A percentile compares a stretch with the other conserved stretches of the same genome.
Evolutionary conservation across 2,329 filamentous ascomycete genomes (phyloP).

Genomic region (Aspergillus hortae): DNA sequence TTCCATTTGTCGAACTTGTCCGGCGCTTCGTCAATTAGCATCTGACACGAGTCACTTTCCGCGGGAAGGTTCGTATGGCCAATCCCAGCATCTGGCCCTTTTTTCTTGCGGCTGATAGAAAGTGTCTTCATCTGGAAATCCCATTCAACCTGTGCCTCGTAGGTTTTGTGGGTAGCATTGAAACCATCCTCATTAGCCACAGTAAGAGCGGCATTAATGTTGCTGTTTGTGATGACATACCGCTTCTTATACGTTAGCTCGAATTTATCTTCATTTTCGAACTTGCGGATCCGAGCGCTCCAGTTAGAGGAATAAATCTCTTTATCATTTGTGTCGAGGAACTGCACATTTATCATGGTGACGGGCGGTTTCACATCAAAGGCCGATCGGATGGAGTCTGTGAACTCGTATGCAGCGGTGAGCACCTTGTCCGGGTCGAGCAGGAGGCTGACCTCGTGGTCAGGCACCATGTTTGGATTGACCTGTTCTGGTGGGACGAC

Average conservation of each 20-base stretch:
- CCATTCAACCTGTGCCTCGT: constrained; percentile 37
- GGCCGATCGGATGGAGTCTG: constrained; percentile 22
- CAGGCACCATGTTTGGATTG: constrained; percentile 22
- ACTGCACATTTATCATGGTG: constrained; percentile 36
- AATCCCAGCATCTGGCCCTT: constrained; percentile 1
- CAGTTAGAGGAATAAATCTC: constrained; percentile 34
- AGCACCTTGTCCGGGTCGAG: constrained; percentile 32
- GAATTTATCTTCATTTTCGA: constrained; percentile 29
- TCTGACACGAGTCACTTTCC: constrained; percentile 7
- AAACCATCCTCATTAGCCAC: constrained; percentile 33
- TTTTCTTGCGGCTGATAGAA: constrained; percentile 29
- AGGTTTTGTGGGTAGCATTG: constrained; percentile 25
- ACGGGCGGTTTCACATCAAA: constrained; percentile 29
- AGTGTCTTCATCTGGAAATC: constrained; percentile 37
- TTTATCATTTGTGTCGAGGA: constrained; percentile 32
- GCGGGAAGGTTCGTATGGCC: constrained; percentile 5
- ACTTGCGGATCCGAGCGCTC: constrained; percentile 38
- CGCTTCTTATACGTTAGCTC: constrained; percentile 43
- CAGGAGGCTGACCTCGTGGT: constrained; percentile 35
- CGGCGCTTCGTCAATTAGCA: constrained; percentile 23
- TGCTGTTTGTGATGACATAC: constrained; percentile 24
- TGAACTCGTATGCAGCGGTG: constrained; percentile 24
- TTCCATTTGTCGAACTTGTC: constrained; percentile 30
- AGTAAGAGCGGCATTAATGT: constrained; percentile 29
- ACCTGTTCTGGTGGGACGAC: constrained; percentile 1